phyloP scores from a whole-genome alignment of 257 asterid genomes.

The Catharanthus roseus region DNA sequence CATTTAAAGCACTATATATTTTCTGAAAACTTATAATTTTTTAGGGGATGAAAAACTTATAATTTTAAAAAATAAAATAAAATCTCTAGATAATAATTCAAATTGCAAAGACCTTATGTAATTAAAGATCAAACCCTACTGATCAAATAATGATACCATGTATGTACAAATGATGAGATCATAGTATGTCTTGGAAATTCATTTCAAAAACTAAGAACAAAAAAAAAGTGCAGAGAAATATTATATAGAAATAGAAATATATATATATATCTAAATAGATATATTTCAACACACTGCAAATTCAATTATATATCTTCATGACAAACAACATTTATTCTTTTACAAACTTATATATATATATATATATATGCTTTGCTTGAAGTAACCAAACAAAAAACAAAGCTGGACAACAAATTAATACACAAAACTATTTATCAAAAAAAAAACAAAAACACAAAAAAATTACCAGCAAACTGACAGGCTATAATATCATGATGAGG shows the following conservation, averaged over 20 bases:
- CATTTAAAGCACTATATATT: neutral
- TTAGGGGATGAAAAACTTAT: no score
- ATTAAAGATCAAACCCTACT: neutral
- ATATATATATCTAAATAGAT: no score
- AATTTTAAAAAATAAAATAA: no score
- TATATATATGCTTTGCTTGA: no score
- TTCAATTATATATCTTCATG: neutral
- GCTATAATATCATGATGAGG: neutral
- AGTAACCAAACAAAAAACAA: neutral
- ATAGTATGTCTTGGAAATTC: neutral
- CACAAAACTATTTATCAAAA: neutral
- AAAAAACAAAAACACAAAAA: no score
- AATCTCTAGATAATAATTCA: neutral
- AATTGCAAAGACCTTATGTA: neutral
- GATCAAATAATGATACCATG: neutral
- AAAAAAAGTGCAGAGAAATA: no score
- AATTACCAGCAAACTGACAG: neutral
- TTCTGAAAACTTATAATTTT: no score
- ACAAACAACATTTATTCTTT: slow-evolving; percentile 11
- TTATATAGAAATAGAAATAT: neutral
- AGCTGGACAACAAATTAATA: neutral
- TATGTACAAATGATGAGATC: neutral
- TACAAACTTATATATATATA: slow-evolving; percentile 8
- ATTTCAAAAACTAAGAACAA: slow-evolving; percentile 1
- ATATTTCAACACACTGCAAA: slow-evolving; percentile 1